phyloP scores from a whole-genome alignment of 352 stramenopile species.

The Phytophthora tentaculata region DNA sequence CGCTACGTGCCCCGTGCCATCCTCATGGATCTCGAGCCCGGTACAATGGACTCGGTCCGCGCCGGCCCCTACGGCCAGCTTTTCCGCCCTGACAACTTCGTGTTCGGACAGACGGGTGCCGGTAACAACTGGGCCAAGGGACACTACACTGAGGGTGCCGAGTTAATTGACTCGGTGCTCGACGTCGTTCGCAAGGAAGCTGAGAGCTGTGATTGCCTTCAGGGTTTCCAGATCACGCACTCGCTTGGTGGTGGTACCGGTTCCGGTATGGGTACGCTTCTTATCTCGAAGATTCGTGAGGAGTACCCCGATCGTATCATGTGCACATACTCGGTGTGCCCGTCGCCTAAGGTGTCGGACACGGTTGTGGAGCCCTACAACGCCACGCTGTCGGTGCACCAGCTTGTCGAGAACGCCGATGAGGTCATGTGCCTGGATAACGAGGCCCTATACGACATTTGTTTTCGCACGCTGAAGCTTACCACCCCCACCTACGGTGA shows the following conservation, averaged over 20 bases:
- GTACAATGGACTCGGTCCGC: slow-evolving; percentile 99
- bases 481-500: slow-evolving; percentile 98
- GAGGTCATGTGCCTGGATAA: slow-evolving; percentile 99
- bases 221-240: slow-evolving; percentile 99
- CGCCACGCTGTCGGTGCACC: slow-evolving; percentile 98
- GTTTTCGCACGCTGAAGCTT: slow-evolving; percentile 99
- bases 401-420: slow-evolving; percentile 99
- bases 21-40: slow-evolving; percentile 98
- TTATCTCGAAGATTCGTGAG: slow-evolving; percentile 99
- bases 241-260: slow-evolving; percentile 99
- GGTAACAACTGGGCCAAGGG: slow-evolving; percentile 99
- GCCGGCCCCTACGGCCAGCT: slow-evolving; percentile 96
- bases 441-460: slow-evolving; percentile 99
- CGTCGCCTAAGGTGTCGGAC: slow-evolving; percentile 98
- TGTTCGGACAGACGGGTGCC: slow-evolving; percentile 98
- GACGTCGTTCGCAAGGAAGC: slow-evolving; percentile 99
- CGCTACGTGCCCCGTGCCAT: slow-evolving; percentile 98
- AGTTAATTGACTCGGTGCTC: slow-evolving; percentile 98
- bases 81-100: slow-evolving; percentile 99
- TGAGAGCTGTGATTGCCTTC: slow-evolving; percentile 98
- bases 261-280: slow-evolving; percentile 98
- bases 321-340: slow-evolving; percentile 99
- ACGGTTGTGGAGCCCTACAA: slow-evolving; percentile 99
- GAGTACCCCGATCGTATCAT: slow-evolving; percentile 99
- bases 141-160: slow-evolving; percentile 99